Evolutionary conservation across 2,329 filamentous ascomycete species (phyloP).

Genomic region (Emergomyces orientalis): DNA sequence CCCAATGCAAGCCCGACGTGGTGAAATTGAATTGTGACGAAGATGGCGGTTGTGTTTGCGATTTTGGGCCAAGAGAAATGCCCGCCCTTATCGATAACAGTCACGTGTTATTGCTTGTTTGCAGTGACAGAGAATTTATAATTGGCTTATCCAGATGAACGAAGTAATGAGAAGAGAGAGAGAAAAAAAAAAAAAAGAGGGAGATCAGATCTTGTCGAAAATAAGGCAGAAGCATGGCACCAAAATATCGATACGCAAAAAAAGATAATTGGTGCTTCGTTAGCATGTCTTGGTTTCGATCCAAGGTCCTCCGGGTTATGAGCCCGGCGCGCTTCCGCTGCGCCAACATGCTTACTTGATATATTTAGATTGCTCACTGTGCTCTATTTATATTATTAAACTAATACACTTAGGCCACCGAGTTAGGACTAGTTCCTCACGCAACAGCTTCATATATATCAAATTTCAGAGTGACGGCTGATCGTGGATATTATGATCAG

Average conservation of each 20-base stretch:
- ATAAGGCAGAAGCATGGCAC: too few species aligned
- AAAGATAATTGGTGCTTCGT: too few species aligned
- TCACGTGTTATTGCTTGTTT: slow-evolving; percentile 19
- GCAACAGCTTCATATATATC: neutral
- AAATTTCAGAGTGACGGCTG: too few species aligned
- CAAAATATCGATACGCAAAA: too few species aligned
- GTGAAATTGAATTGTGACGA: slow-evolving; percentile 5
- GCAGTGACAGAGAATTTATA: neutral
- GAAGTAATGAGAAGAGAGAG: too few species aligned
- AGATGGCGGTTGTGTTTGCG: neutral
- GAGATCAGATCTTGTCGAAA: too few species aligned
- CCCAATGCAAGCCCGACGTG: neutral
- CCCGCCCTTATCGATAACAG: slow-evolving; percentile 27
- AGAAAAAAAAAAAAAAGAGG: neutral
- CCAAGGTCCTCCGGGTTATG: slow-evolving; percentile 30
- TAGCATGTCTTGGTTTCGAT: slow-evolving; percentile 14
- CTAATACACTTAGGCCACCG: neutral
- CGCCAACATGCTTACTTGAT: slow-evolving; percentile 20
- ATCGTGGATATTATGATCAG: too few species aligned
- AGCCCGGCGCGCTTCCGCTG: slow-evolving; percentile 31
- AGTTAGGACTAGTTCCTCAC: neutral
- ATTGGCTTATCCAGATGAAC: neutral
- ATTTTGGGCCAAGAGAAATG: neutral
- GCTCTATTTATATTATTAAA: too few species aligned
- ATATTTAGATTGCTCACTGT: too few species aligned